Evolutionary conservation across 306 rosid genomes (phyloP).

Genomic region (Clitoria ternatea): DNA sequence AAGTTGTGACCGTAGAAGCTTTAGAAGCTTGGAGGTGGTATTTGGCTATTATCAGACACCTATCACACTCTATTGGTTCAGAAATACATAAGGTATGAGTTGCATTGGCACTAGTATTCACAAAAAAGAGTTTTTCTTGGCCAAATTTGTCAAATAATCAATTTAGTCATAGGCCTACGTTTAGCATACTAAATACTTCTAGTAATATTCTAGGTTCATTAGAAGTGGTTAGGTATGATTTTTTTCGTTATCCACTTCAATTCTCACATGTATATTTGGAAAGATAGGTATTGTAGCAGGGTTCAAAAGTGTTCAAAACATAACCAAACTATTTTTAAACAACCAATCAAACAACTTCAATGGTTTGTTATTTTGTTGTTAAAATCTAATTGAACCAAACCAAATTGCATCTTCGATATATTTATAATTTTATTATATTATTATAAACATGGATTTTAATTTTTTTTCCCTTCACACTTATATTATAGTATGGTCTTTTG

Average conservation of each 20-base stretch:
- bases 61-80: slow-evolving; percentile 64
- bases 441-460: no score
- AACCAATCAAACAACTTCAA: no score
- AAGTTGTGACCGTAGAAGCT: slow-evolving; percentile 42
- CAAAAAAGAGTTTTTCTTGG: background rate
- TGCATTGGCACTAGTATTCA: background rate
- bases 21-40: slow-evolving; percentile 91
- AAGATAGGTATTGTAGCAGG: no score
- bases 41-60: slow-evolving; percentile 58
- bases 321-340: no score
- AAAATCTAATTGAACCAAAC: no score
- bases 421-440: no score
- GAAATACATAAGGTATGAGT: slow-evolving; percentile 70
- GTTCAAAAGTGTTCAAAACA: no score
- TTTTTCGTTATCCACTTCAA: slow-evolving; percentile 9
- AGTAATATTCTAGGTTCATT: background rate
- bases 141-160: slow-evolving; percentile 6
- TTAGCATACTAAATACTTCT: background rate
- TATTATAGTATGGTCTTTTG: no score
- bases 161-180: background rate
- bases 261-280: background rate
- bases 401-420: no score
- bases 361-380: no score
- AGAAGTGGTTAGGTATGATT: background rate
- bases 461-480: no score